Base-by-base conservation (phyloP, 2,329 filamentous ascomycete genomes). In the Nemania diffusa region DNA sequence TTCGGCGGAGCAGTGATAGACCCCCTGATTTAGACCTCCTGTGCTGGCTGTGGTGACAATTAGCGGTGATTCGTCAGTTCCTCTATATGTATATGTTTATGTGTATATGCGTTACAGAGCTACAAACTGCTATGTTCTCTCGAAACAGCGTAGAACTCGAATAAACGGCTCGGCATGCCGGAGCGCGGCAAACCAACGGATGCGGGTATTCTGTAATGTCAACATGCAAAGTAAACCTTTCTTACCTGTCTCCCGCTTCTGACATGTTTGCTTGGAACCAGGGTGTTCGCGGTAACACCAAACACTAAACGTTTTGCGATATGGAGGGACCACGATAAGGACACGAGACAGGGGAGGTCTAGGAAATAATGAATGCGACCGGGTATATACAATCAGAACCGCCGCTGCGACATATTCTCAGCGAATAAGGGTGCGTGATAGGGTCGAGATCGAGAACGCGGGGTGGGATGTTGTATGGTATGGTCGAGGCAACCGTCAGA, bases 1-100 rank as follows among this genome's bases (percentile, higher is more conserved):
- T 85, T 70, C 85, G 83, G 68, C 86, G 81, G 76, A 90, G 78
- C 75, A 90, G 76, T 76, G 86, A 81, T 71, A 88, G 78, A 53
- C 85, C 82, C 57, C 81, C 81, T 46, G 84, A 87, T 76, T 84
- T 89, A 64, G 86, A 85, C 68, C 84, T 85, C 79, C 84, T 86
- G 74, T 87, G 86, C 70, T 76, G 74, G 69, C 78, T 81, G 80
- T 24, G 26, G 61, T 42, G 42, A 26, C 56, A 29, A 57, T 70
- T 65, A 74, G 65, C 62, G 24, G 26, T 55, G 57, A 57, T 40
- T 57, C 40, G 17, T 13, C n/a, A 48, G 46, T 27, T 40, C 15
- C 24, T n/a, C 11, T 15, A 27, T 24, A 11, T 46, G n/a, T 11
- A 22, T 24, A 11, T 46, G 6, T 20, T 24, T 13, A 22, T 22